These are phyloP conservation scores for Madurella mycetomatis DNA, from an alignment of 2,329 filamentous ascomycete species.

Conservation along the genomic window DNA sequence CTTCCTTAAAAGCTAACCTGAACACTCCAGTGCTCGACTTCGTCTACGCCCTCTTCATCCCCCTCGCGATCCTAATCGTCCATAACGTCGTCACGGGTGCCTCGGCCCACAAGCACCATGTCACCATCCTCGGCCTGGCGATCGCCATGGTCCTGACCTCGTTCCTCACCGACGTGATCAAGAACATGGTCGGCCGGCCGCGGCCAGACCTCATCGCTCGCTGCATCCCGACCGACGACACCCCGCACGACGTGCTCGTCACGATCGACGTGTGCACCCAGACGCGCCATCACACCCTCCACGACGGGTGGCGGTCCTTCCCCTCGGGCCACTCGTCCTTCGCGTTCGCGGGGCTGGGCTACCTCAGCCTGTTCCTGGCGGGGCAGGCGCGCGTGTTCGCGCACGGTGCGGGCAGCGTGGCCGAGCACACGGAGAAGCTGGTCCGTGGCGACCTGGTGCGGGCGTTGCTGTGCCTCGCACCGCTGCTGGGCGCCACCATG, in stretches of 20 bases:
- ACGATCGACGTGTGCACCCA: conserved; percentile 70
- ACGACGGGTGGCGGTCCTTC: conserved; percentile 82
- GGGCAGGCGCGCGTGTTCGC: conserved; percentile 60
- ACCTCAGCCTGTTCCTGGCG: conserved; percentile 64
- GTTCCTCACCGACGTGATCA: conserved; percentile 85
- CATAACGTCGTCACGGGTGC: conserved; percentile 62
- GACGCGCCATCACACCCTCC: conserved; percentile 61
- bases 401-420: conserved; percentile 28
- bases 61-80: conserved; percentile 60
- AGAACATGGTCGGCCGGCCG: conserved; percentile 85
- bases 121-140: conserved; percentile 74
- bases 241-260: conserved; percentile 50
- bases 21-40: conserved; percentile 60
- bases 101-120: conserved; percentile 74
- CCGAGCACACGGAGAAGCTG: conserved; percentile 26
- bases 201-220: conserved; percentile 62
- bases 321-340: conserved; percentile 78
- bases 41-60: conserved; percentile 70
- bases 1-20: background rate
- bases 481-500: conserved; percentile 59
- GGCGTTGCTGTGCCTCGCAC: conserved; percentile 53
- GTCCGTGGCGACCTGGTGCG: conserved; percentile 48
- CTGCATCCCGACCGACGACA: conserved; percentile 63
- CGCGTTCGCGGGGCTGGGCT: conserved; percentile 73
- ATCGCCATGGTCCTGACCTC: conserved; percentile 72